Conservation (phyloP, 2,329 filamentous ascomycete species). For the Xylariaceae sp. region DNA sequence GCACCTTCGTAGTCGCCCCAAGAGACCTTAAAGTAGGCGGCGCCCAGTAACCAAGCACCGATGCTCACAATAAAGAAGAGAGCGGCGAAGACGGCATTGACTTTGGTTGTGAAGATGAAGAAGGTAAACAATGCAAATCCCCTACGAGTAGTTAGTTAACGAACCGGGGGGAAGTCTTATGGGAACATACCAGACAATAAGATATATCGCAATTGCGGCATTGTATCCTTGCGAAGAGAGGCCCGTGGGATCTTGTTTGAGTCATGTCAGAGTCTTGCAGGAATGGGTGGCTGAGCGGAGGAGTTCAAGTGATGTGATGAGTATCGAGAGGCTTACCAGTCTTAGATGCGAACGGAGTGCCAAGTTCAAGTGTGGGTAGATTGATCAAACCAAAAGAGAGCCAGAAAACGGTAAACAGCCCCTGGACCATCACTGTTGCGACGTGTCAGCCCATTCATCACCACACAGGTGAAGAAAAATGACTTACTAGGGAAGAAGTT, state of each 20-base stretch:
- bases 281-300: too few species aligned
- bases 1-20: not conserved
- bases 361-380: not conserved
- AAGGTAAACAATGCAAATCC: slow-evolving; percentile 5
- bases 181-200: not conserved
- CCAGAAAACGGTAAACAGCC: slow-evolving; percentile 6
- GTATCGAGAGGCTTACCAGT: too few species aligned
- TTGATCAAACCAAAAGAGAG: slow-evolving; percentile 4
- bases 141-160: not conserved
- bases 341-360: not conserved
- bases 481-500: slow-evolving; percentile 4
- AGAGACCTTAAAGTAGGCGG: not conserved
- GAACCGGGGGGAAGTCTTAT: not conserved
- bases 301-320: too few species aligned
- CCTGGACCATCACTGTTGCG: slow-evolving; percentile 2
- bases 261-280: too few species aligned
- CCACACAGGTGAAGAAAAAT: not conserved
- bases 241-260: not conserved
- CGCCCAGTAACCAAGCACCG: slow-evolving; percentile 1
- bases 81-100: slow-evolving; percentile 3
- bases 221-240: slow-evolving; percentile 2
- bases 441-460: not conserved
- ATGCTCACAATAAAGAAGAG: slow-evolving; percentile 1
- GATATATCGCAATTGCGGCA: slow-evolving; percentile 2
- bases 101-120: slow-evolving; percentile 6